These are phyloP conservation scores for Murraya paniculata DNA, from an alignment of 345 rosid species.

Conservation along the genomic window DNA sequence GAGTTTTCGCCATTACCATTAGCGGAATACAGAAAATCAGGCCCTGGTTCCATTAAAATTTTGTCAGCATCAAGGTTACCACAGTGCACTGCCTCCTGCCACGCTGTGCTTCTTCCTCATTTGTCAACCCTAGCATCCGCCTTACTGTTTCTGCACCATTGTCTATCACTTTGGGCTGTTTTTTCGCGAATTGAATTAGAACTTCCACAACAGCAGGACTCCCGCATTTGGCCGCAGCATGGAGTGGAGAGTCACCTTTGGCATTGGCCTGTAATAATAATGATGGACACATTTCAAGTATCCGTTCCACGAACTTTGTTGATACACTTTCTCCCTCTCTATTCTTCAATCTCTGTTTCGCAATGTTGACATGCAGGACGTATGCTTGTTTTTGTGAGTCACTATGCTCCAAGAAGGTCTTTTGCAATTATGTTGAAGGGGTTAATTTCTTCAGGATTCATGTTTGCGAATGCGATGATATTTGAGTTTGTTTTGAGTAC, in stretches of 20 bases:
- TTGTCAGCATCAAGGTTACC: background rate
- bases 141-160: background rate
- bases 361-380: background rate
- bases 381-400: background rate
- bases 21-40: background rate
- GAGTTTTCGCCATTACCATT: background rate
- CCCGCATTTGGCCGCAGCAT: background rate
- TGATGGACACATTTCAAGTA: background rate
- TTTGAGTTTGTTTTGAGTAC: too few species aligned
- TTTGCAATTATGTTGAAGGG: background rate
- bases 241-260: background rate
- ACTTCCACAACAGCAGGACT: background rate
- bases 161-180: background rate
- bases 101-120: background rate
- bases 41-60: background rate
- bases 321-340: background rate
- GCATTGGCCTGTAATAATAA: background rate
- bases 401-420: background rate
- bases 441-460: background rate
- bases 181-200: background rate
- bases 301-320: background rate
- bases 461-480: background rate
- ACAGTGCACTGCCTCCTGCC: background rate
- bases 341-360: too few species aligned
- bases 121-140: background rate